phyloP scores from a whole-genome alignment of 495 filamentous ascomycete species.

The Xylaria cubensis region DNA sequence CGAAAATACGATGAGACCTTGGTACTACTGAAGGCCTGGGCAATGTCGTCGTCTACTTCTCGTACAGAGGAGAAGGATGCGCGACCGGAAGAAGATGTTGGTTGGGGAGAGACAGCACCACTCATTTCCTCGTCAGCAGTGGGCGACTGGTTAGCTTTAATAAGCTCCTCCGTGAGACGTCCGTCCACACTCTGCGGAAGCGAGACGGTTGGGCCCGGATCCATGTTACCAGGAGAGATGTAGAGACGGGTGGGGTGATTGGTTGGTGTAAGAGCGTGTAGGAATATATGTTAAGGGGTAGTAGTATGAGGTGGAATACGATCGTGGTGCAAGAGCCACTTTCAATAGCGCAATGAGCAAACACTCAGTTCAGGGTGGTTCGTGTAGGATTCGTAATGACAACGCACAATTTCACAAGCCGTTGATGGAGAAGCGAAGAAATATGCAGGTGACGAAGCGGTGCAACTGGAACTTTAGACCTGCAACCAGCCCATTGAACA shows the following conservation, averaged over 20 bases:
- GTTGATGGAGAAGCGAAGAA: constrained; percentile 14
- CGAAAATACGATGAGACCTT: constrained; percentile 64
- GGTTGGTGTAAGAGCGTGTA: constrained; percentile 24
- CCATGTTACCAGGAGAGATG: constrained; percentile 31
- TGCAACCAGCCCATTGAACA: background rate
- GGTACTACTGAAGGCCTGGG: constrained; percentile 75
- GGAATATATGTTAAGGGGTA: background rate
- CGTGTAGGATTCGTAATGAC: constrained; percentile 3
- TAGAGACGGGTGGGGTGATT: constrained; percentile 15
- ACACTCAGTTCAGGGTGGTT: constrained; percentile 19
- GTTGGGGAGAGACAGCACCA: constrained; percentile 17
- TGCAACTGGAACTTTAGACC: constrained; percentile 13
- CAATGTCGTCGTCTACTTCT: constrained; percentile 59
- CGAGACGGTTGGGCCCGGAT: constrained; percentile 38
- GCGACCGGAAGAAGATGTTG: constrained; percentile 41
- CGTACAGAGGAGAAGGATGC: constrained; percentile 65
- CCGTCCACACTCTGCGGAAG: constrained; percentile 41
- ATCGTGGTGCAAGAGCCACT: constrained; percentile 36
- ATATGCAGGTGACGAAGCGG: constrained; percentile 15
- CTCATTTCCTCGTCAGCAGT: constrained; percentile 17
- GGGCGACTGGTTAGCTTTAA: constrained; percentile 20
- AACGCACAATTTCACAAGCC: background rate
- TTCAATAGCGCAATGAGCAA: constrained; percentile 40
- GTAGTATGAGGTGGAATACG: background rate
- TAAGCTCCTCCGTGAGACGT: constrained; percentile 27